A percentile compares a stretch with the other conserved stretches of the same genome.
These are phyloP conservation scores for Persicaria tinctoria DNA, from an alignment of 148 eudicot genomes.

Conservation along the genomic window DNA sequence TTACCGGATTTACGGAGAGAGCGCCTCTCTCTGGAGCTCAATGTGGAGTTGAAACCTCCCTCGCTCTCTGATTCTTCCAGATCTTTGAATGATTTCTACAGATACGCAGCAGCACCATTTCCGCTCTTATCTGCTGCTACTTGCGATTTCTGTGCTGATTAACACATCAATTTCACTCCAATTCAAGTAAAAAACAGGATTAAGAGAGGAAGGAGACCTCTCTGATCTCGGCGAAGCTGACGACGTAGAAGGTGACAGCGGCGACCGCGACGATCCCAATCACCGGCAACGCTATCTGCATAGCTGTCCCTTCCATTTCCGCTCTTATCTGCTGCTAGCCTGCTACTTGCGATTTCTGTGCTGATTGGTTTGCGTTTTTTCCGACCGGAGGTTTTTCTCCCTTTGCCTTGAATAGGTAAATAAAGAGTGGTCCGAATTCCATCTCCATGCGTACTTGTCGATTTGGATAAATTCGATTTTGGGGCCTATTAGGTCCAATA, in stretches of 20 bases:
- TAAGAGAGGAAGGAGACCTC: constrained; percentile 5
- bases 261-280: constrained; percentile 16
- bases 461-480: background rate
- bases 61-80: constrained; percentile 5
- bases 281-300: constrained; percentile 16
- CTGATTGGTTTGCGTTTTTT: background rate
- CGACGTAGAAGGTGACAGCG: constrained; percentile 13
- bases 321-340: background rate
- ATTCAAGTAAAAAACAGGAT: background rate
- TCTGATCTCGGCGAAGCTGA: constrained; percentile 15
- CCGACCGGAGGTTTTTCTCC: background rate
- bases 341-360: background rate
- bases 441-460: too few species aligned
- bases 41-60: background rate
- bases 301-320: background rate
- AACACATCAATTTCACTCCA: background rate
- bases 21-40: constrained; percentile 12
- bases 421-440: too few species aligned
- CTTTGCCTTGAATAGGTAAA: too few species aligned
- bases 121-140: too few species aligned
- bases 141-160: too few species aligned
- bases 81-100: constrained; percentile 6
- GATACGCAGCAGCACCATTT: background rate
- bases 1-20: constrained; percentile 6
- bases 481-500: background rate